Base-by-base conservation (phyloP, 2,329 filamentous ascomycete genomes). In the Lithohypha guttulata region DNA sequence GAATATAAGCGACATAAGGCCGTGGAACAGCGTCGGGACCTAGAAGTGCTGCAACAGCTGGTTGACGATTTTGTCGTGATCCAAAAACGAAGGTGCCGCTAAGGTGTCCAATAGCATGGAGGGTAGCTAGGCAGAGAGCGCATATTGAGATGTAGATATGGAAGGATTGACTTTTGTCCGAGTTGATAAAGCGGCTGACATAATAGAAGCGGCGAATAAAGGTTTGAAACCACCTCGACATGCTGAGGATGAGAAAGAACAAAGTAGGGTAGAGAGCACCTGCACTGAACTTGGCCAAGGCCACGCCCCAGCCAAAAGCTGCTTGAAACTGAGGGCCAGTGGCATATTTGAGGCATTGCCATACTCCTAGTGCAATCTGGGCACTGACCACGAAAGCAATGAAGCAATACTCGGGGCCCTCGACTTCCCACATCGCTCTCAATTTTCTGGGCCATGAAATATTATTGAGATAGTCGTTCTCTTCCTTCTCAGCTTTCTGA, bases 171-270 rank as follows among this genome's bases (percentile, higher is more conserved):
- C 64, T 68, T 1, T 71, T 51, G 42, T 75, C 71, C 69, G 69
- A 73, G 45, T 75, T 74, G 53, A 75, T 59, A 53, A 75, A 70
- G 0, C 68, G 61, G 2, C 68, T 71, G 42, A 75, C 56, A 38
- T 63, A 58, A 45, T 70, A 70, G 8, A 62, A 70, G n/a, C 65
- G 57, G 11, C 71, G 62, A 26, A 73, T 52, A 39, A 65, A 66
- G 0, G 71, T 75, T 2, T 71, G 65, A 14, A 73, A 63, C 55
- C 70, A 73, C 19, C 72, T 59, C 10, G 68, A 73, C 71, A 75
- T 76, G 49, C 69, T 73, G 4, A 75, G 55, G 5, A 75, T 60
- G 41, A 75, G 59, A 47, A 76, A 74, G 56, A 75, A 75, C 41
- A 76, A 64, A 1, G 70, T 74, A 13, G 71, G 70, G 34, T 74